Conservation (phyloP, 2,329 filamentous ascomycete genomes). For the Apiospora arundinis region DNA sequence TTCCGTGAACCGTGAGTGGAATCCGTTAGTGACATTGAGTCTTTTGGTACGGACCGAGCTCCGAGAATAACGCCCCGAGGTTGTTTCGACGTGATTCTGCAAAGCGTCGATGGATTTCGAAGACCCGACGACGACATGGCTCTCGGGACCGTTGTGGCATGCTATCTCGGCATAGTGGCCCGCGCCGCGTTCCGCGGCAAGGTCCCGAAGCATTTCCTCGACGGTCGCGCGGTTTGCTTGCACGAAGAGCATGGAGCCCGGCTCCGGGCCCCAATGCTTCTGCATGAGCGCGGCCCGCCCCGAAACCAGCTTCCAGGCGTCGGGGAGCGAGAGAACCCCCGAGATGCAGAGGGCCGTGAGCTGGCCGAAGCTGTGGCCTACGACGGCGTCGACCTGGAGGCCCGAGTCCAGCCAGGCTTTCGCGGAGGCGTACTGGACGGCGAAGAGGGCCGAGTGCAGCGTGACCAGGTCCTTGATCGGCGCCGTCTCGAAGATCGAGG, state of each 20-base stretch:
- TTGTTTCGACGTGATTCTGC: neutral
- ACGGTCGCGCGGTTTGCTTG: slow-evolving; percentile 10
- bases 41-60: slow-evolving; percentile 25
- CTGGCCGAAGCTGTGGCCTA: slow-evolving; percentile 52
- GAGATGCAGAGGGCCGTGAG: slow-evolving; percentile 47
- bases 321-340: slow-evolving; percentile 26
- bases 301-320: slow-evolving; percentile 19
- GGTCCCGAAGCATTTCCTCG: slow-evolving; percentile 1
- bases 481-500: slow-evolving; percentile 40
- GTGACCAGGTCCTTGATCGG: slow-evolving; percentile 43
- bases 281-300: slow-evolving; percentile 15
- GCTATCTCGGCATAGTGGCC: slow-evolving; percentile 26
- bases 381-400: slow-evolving; percentile 34
- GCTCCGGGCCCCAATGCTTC: slow-evolving; percentile 22
- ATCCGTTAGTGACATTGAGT: slow-evolving; percentile 28
- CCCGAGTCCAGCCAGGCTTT: slow-evolving; percentile 46
- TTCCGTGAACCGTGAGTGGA: slow-evolving; percentile 29
- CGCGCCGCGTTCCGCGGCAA: neutral
- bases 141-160: slow-evolving; percentile 29
- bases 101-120: slow-evolving; percentile 24
- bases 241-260: slow-evolving; percentile 22
- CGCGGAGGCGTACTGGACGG: slow-evolving; percentile 46
- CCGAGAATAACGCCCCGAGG: neutral
- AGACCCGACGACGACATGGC: slow-evolving; percentile 29
- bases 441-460: slow-evolving; percentile 39